Conservation (phyloP, 148 eudicot species). For the Camellia lanceoleosa region DNA sequence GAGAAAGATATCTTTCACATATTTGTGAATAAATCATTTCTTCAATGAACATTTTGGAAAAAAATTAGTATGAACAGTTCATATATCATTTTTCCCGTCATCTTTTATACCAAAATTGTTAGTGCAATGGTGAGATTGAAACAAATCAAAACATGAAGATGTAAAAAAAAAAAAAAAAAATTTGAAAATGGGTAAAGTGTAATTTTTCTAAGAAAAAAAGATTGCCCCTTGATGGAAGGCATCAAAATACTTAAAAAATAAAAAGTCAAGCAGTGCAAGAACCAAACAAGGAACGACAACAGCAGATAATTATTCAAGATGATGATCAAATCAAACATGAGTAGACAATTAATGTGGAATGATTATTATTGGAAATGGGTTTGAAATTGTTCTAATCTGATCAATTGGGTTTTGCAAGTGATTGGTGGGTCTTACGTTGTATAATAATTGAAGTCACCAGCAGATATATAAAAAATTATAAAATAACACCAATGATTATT, state of each 20-base stretch:
- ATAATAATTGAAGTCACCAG: neutral
- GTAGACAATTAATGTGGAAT: neutral
- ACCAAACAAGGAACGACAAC: neutral
- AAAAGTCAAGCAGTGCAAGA: neutral
- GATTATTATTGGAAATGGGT: neutral
- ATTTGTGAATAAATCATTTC: too few species aligned
- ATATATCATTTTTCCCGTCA: too few species aligned
- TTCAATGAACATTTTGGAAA: too few species aligned
- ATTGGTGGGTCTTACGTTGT: neutral
- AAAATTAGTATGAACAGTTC: too few species aligned
- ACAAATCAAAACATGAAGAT: too few species aligned
- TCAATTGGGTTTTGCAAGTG: neutral
- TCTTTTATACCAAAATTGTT: too few species aligned
- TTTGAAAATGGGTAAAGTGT: too few species aligned
- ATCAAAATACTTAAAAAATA: neutral
- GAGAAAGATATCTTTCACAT: too few species aligned
- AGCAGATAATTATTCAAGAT: neutral
- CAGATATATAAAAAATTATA: neutral
- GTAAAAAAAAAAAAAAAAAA: too few species aligned
- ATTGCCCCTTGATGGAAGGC: neutral
- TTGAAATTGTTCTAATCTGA: neutral
- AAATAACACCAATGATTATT: conserved; percentile 1
- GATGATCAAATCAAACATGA: neutral
- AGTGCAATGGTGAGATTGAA: too few species aligned
- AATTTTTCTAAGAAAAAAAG: too few species aligned